phyloP scores from a whole-genome alignment of 441 rosid species.

The Populus hybrid region DNA sequence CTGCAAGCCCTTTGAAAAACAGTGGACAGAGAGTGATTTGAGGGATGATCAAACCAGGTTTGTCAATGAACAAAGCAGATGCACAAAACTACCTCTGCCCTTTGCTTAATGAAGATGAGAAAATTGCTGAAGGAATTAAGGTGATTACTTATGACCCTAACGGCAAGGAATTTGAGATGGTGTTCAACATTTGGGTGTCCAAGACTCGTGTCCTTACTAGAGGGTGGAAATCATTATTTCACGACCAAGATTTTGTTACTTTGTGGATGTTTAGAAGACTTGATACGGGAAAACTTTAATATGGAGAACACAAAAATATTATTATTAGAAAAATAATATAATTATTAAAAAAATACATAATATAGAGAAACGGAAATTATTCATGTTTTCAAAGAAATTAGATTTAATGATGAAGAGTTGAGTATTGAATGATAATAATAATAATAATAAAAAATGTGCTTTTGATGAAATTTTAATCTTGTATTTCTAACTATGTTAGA shows the following conservation, averaged over 20 bases:
- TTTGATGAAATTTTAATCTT: no score
- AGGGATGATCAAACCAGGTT: constrained; percentile 17
- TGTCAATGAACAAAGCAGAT: constrained; percentile 14
- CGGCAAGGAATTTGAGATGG: constrained; percentile 20
- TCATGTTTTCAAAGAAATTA: no score
- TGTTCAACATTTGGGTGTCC: constrained; percentile 13
- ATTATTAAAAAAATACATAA: no score
- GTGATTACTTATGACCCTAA: constrained; percentile 16
- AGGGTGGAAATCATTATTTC: constrained; percentile 24
- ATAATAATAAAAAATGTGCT: no score
- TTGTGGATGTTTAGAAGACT: no score
- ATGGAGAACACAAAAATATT: no score
- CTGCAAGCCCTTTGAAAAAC: constrained; percentile 26
- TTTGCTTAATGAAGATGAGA: constrained; percentile 13
- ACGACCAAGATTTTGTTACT: no score
- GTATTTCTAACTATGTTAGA: no score
- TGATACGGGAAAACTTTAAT: not conserved
- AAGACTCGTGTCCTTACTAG: constrained; percentile 13
- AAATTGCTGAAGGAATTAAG: constrained; percentile 2
- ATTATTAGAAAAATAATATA: no score
- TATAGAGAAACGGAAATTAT: no score
- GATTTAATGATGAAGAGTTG: no score
- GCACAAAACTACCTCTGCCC: constrained; percentile 2
- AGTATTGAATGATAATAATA: no score
- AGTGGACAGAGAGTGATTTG: constrained; percentile 21